Conservation (phyloP, 2,329 filamentous ascomycete species). For the Gremmenia infestans region DNA sequence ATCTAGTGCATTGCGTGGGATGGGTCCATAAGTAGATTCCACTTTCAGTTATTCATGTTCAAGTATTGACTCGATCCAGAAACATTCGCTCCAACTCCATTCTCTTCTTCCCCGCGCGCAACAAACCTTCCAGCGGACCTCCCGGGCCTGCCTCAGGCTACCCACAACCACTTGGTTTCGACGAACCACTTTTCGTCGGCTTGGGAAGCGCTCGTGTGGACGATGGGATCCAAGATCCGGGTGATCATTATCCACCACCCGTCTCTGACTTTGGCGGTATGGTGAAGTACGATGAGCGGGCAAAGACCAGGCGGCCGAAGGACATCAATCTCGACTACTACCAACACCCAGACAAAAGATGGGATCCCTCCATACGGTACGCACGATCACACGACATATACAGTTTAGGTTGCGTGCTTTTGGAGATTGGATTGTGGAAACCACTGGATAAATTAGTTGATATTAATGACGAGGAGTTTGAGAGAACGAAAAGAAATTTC, state of each 20-base stretch:
- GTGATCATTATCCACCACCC: background rate
- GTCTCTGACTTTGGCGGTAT: background rate
- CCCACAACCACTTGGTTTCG: conserved; percentile 22
- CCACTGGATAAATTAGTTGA: conserved; percentile 31
- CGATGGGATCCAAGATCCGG: conserved; percentile 30
- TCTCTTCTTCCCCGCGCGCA: conserved; percentile 40
- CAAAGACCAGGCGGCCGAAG: conserved; percentile 32
- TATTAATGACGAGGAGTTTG: conserved; percentile 20
- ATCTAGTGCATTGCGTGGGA: background rate
- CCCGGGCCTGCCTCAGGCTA: conserved; percentile 33
- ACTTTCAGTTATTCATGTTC: background rate
- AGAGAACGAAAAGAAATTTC: conserved; percentile 20
- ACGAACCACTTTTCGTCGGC: conserved; percentile 35
- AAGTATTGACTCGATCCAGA: conserved; percentile 6
- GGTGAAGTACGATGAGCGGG: conserved; percentile 35
- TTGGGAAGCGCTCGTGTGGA: conserved; percentile 36
- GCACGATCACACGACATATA: conserved; percentile 39
- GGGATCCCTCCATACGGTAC: conserved; percentile 26
- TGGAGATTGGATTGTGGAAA: conserved; percentile 48
- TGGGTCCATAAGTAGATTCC: conserved; percentile 44
- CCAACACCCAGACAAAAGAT: conserved; percentile 25
- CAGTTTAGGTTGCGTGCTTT: conserved; percentile 45
- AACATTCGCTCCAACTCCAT: conserved; percentile 35
- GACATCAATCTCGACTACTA: conserved; percentile 28
- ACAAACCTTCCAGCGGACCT: conserved; percentile 27